Evolutionary conservation across 345 rosid genomes (phyloP).

Genomic region (Diplotaxis tenuifolia): DNA sequence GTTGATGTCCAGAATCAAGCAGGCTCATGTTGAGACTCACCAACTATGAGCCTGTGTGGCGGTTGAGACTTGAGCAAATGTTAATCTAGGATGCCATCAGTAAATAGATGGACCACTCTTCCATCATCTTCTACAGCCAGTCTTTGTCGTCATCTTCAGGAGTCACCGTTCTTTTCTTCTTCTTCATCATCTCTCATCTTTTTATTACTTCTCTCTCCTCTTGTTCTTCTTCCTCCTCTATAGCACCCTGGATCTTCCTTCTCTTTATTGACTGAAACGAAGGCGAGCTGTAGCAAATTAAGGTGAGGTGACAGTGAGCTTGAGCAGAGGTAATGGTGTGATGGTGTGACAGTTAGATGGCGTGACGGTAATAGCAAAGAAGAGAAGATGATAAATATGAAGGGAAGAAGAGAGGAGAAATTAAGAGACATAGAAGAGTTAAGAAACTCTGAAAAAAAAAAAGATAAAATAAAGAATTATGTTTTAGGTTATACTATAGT

Average conservation of each 20-base stretch:
- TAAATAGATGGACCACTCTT: not conserved
- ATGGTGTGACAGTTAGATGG: not conserved
- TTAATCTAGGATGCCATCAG: not conserved
- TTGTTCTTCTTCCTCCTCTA: not conserved
- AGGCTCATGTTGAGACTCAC: not conserved
- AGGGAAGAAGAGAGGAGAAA: too few species aligned
- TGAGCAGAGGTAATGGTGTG: not conserved
- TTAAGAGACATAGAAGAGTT: too few species aligned
- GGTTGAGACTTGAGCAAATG: not conserved
- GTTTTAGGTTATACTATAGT: too few species aligned
- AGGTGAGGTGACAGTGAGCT: not conserved
- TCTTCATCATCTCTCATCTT: not conserved
- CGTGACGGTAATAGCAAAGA: not conserved
- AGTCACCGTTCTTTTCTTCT: not conserved
- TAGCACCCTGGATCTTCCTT: not conserved
- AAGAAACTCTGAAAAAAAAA: too few species aligned
- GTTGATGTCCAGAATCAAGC: not conserved
- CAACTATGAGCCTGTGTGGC: not conserved
- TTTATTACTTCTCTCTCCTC: not conserved
- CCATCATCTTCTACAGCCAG: not conserved
- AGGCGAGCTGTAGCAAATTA: not conserved
- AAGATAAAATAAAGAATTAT: too few species aligned
- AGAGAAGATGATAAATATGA: too few species aligned
- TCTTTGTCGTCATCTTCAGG: not conserved
- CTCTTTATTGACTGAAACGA: not conserved